A percentile compares a stretch with the other conserved stretches of the same genome.
Conservation (phyloP, 2,329 filamentous ascomycete species). For the Paecilomyces formosus region DNA sequence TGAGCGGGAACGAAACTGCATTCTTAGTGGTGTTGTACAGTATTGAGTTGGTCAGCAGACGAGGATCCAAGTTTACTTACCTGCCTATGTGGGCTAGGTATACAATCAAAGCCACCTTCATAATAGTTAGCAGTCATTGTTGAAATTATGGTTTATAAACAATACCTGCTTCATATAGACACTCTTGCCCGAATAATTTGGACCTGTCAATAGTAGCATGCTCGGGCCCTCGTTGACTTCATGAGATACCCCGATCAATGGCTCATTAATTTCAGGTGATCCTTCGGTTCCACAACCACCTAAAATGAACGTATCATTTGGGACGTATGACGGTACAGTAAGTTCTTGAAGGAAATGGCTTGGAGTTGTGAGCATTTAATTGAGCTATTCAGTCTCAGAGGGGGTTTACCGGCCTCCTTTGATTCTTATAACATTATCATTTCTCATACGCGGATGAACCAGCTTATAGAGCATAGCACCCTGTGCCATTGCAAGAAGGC, state of each 20-base stretch:
- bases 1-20: slow-evolving; percentile 76
- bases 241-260: neutral
- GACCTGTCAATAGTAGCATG: slow-evolving; percentile 77
- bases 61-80: slow-evolving; percentile 15
- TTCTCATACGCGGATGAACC: slow-evolving; percentile 60
- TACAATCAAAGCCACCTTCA: slow-evolving; percentile 67
- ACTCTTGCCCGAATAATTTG: slow-evolving; percentile 95
- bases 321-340: slow-evolving; percentile 69
- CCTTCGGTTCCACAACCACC: slow-evolving; percentile 42
- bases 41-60: neutral
- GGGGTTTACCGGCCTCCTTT: slow-evolving; percentile 58
- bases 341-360: slow-evolving; percentile 81
- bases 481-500: slow-evolving; percentile 69
- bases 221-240: slow-evolving; percentile 42
- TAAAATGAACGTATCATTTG: slow-evolving; percentile 67
- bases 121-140: neutral
- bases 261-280: neutral
- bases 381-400: neutral
- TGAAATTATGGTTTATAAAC: neutral
- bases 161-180: slow-evolving; percentile 78
- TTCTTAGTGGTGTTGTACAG: slow-evolving; percentile 3
- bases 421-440: slow-evolving; percentile 64
- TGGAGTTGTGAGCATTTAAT: slow-evolving; percentile 6
- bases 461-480: slow-evolving; percentile 71
- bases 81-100: slow-evolving; percentile 84